Base-by-base conservation (phyloP, 192 early-diverging fungal genomes). In the Coemansia sp. region DNA sequence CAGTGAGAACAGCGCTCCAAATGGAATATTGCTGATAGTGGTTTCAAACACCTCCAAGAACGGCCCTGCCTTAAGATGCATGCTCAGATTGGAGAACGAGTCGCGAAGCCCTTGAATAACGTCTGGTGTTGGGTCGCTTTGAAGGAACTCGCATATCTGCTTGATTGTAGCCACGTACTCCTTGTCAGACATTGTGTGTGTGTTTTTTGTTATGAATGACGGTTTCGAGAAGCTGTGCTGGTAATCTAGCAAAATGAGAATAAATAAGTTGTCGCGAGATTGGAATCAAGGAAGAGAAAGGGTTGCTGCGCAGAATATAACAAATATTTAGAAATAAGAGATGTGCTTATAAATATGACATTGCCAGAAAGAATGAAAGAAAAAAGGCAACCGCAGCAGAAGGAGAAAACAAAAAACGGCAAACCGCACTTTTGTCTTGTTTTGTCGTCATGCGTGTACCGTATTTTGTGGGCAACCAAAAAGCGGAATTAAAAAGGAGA, bases 31-130 rank as follows among this genome's bases (percentile, higher is more conserved):
- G 63, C 72, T 74, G 39, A 83, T 63, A 11, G 75, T 78, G 10
- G 72, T 68, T 61, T 81, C 79, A 70, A 81, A 81, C 14, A 81
- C 79, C 70, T 81, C 74, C 19, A 81, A 65, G 14, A 81, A 81
- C 13, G 74, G 74, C 10, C 74, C 79, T 14, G 79, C 65, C 38
- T 57, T 69, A 11, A 81, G 79, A 38, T 81, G 79, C 46, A 70
- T 76, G 68, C 74, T 67, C 58, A 81, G 71, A 49, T 11, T 63
- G 7, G 67, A 74, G 25, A 81, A 81, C 64, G 71, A 60, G 20
- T 72, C 74, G 45, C 74, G 74, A 25, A 81, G 65, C 40, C 70
- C 62, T 51, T 68, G 67, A 32, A 81, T 81, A 38, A 76, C 71
- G 7, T 69, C 74, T n/a, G 79, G 65, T 49, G 79, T 76, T 1